Percentiles rank a stretch among this genome's conserved stretches.
These are phyloP conservation scores for Boletus rubroflammeus DNA, from an alignment of 768 basidiomycete species.

Conservation along the genomic window DNA sequence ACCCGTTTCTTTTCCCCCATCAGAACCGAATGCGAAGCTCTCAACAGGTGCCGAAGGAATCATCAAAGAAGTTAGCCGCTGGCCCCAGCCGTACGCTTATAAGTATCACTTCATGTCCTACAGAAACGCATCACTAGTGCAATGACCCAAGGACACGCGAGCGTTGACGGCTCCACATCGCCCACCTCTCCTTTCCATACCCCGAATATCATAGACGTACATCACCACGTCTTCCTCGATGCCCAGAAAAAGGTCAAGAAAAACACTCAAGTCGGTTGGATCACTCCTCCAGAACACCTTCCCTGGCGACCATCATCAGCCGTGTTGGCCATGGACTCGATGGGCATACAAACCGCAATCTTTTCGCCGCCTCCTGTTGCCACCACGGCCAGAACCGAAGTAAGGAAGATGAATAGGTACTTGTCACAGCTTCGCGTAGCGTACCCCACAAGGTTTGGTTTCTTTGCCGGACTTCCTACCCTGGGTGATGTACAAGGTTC, in stretches of 20 bases:
- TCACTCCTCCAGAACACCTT: conserved; percentile 57
- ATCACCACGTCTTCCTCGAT: conserved; percentile 70
- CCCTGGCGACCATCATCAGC: conserved; percentile 63
- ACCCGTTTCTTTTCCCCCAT: conserved; percentile 3
- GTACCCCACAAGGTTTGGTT: conserved; percentile 59
- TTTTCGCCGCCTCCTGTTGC: conserved; percentile 64
- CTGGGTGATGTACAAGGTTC: conserved; percentile 60
- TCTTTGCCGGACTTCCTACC: conserved; percentile 64
- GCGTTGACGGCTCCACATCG: not conserved
- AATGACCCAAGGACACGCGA: conserved; percentile 16
- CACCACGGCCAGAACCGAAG: conserved; percentile 38
- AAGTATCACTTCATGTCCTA: not conserved
- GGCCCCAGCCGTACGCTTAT: not conserved
- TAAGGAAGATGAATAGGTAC: conserved; percentile 46
- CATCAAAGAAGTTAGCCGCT: conserved; percentile 10
- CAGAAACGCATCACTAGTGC: not conserved
- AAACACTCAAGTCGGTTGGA: conserved; percentile 54
- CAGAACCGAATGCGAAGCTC: conserved; percentile 18
- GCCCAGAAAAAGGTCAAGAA: conserved; percentile 45
- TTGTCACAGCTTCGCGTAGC: conserved; percentile 45
- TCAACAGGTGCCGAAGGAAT: conserved; percentile 8
- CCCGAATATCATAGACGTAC: conserved; percentile 52
- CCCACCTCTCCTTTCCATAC: not conserved
- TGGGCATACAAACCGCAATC: conserved; percentile 56
- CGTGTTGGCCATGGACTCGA: conserved; percentile 58